Evolutionary conservation across 345 rosid genomes (phyloP), one percentile per base, ranked within the genome.

Genomic region (Raphanus sativus): DNA sequence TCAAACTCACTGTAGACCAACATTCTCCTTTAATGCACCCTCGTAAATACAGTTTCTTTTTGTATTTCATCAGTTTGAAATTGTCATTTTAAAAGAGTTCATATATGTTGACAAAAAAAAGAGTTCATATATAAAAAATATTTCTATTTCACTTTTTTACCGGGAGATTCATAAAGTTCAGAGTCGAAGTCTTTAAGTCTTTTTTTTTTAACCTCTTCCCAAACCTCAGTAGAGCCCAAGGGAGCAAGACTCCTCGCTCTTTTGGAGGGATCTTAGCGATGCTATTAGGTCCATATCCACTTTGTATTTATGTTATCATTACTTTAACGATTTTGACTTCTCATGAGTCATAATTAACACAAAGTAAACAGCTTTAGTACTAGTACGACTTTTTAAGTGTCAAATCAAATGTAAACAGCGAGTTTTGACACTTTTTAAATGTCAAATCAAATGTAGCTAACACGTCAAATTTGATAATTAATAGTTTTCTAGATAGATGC

Each of bases 1-100:
- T 16, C 70, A 67, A 50, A 30, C 34, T 65, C 42, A 60, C 69
- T 71, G 54, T 67, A 33, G 77, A 79, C 77, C 78, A 73, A 79
- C 65, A 73, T 73, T 73, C 74, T 73, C 78, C 36, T 79, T 79
- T 52, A 61, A 67, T 79, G 74, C 74, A 61, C 65, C 77, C 36
- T 69, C 40, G 67, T 77, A 65, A 16, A 16, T 54, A 26, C 59
- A 28, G 7, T 33, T 50, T 69, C 56, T 32, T 17, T 45, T 12
- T 36, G 8, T 33, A 0, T 30, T 40, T 42, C 13, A 65, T 38
- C 15, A 12, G 24, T 21, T 24, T 75, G 2, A 58, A 29, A 40
- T 8, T 17, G 26, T 24, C 29, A 26, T 12, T 0, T 13, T 21
- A 13, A 12, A 7, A 0, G 6, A 42, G 7, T 13, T 21, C 69